Base-by-base conservation (phyloP, 345 rosid genomes). In the Citrus maxima region DNA sequence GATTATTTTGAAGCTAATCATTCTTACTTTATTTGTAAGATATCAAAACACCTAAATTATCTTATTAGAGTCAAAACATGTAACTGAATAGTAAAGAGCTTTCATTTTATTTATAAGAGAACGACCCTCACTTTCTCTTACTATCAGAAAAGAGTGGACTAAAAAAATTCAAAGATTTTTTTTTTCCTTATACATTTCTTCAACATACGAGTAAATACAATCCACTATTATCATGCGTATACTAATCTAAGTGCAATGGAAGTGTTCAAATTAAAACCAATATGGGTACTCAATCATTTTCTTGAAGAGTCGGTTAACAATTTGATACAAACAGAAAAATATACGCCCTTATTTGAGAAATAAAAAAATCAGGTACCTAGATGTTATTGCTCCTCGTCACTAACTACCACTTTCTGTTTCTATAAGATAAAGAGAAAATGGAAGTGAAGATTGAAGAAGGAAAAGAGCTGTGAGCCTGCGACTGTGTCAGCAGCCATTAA, bases 61-160 rank as follows among this genome's bases (percentile, higher is more conserved):
- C 14, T 12, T 3, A 40, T 40, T 40, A 40, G 14, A 10, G 4
- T 40, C 1, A 40, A 2, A 40, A 40, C 1, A 40, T 40, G 1
- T 40, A 40, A 10, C 14, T 10, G 13, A 40, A 10, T 0, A 40
- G 2, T 10, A 40, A 40, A 40, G 1, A 2, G 0, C 0, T 40
- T 40, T 40, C 4, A 40, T 0, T 40, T 40, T 10, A 40, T 10
- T 40, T 10, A 0, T 10, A 40, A 40, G 4, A 0, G 4, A 40
- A 10, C 1, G 49, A 1, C 14, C 14, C 4, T 40, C 14, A 40
- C 0, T 40, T 2, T 12, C 14, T 10, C 49, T 40, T 1, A 7
- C 0, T 40, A 40, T 0, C 0, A 40, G 0, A 40, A 40, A 40
- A 10, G 3, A 10, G 13, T 10, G 13, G 46, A 0, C 2, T 2